phyloP scores from a whole-genome alignment of 2,329 filamentous ascomycete genomes.

The Aspergillus puulaauensis region DNA sequence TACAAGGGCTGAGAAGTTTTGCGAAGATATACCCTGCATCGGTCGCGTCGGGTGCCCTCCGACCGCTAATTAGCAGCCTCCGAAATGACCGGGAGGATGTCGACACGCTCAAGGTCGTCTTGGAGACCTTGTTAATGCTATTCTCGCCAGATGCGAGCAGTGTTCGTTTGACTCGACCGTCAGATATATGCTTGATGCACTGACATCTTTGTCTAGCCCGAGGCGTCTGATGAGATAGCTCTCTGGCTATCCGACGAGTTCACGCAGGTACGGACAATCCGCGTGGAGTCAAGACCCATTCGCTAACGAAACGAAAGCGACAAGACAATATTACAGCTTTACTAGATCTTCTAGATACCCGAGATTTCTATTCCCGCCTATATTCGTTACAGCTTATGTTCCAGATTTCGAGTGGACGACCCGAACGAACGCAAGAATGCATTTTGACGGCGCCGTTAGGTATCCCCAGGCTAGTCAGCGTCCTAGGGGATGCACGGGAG shows the following conservation, averaged over 20 bases:
- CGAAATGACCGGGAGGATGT: slow-evolving; percentile 89
- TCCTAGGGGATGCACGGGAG: slow-evolving; percentile 81
- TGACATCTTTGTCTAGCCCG: slow-evolving; percentile 59
- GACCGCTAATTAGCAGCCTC: slow-evolving; percentile 81
- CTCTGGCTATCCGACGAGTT: slow-evolving; percentile 98
- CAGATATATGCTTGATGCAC: slow-evolving; percentile 8
- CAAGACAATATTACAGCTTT: slow-evolving; percentile 95
- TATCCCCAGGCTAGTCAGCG: slow-evolving; percentile 78
- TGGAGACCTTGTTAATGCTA: slow-evolving; percentile 93
- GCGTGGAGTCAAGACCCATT: slow-evolving; percentile 10
- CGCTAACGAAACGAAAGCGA: slow-evolving; percentile 61
- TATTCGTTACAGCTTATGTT: slow-evolving; percentile 88
- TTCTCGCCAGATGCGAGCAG: slow-evolving; percentile 69
- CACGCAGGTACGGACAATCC: slow-evolving; percentile 65
- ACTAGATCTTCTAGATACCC: slow-evolving; percentile 81
- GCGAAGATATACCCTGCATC: slow-evolving; percentile 95
- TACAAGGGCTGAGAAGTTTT: slow-evolving; percentile 90
- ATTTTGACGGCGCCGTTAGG: slow-evolving; percentile 86
- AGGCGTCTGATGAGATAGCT: slow-evolving; percentile 93
- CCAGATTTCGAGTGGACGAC: slow-evolving; percentile 79
- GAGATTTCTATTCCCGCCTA: slow-evolving; percentile 85
- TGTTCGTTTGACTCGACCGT: slow-evolving; percentile 41
- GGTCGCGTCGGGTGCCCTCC: slow-evolving; percentile 87
- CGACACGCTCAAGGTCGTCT: slow-evolving; percentile 89
- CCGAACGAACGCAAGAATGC: slow-evolving; percentile 91